Conservation (phyloP, 345 rosid species). For the Fremontodendron californicum region DNA sequence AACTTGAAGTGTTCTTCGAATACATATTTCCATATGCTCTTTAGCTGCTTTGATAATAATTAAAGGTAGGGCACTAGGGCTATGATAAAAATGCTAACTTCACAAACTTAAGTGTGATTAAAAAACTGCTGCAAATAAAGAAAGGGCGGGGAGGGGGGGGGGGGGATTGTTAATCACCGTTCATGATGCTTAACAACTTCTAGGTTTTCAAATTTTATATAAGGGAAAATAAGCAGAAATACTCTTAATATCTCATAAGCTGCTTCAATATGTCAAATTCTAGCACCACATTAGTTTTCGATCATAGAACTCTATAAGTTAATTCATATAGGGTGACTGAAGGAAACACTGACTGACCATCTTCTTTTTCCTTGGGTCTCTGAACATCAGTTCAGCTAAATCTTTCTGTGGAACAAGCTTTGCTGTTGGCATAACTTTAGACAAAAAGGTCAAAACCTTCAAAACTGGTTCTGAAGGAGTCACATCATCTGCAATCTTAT, state of each 20-base stretch:
- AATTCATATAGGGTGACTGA: background rate
- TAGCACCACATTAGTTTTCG: background rate
- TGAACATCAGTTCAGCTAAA: slow-evolving; percentile 60
- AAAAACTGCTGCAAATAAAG: background rate
- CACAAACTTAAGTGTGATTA: background rate
- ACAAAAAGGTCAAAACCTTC: slow-evolving; percentile 46
- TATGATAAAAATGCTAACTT: background rate
- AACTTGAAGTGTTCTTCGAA: background rate
- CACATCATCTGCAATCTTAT: slow-evolving; percentile 80
- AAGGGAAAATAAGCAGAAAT: background rate
- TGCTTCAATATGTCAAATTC: background rate
- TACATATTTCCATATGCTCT: background rate
- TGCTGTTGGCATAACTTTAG: slow-evolving; percentile 69
- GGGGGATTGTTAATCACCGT: background rate
- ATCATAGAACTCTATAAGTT: background rate
- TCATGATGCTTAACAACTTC: background rate
- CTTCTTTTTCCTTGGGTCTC: slow-evolving; percentile 67
- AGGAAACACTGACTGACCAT: slow-evolving; percentile 46
- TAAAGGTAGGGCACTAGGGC: background rate
- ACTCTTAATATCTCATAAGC: background rate
- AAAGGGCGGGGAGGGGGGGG: no score
- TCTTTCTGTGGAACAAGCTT: slow-evolving; percentile 78
- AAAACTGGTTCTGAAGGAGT: slow-evolving; percentile 56
- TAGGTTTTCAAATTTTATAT: background rate
- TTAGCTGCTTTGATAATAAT: background rate